A percentile compares a stretch with the other conserved stretches of the same genome.
phyloP scores from a whole-genome alignment of 495 filamentous ascomycete genomes.

The Halenospora varia region DNA sequence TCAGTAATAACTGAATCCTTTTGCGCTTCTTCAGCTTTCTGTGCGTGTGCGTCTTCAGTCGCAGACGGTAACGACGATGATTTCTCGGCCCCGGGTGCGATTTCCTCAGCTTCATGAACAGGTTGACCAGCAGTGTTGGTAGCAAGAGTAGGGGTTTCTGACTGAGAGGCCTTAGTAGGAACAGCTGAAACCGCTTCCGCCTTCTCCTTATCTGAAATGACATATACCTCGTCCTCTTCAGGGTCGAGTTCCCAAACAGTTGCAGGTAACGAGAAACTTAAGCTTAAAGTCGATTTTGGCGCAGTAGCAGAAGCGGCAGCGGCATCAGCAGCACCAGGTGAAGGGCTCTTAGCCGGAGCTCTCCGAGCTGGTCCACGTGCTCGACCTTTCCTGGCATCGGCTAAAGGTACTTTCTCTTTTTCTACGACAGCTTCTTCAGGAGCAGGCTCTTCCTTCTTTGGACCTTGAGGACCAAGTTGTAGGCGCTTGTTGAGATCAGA shows the following conservation, averaged over 20 bases:
- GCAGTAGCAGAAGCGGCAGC: constrained; percentile 21
- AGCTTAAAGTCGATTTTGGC: constrained; percentile 24
- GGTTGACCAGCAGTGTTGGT: constrained; percentile 27
- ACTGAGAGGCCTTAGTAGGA: constrained; percentile 24
- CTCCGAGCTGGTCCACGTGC: constrained; percentile 84
- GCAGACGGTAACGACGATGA: background rate
- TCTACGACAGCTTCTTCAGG: constrained; percentile 52
- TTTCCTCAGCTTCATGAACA: constrained; percentile 24
- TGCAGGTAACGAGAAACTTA: constrained; percentile 32
- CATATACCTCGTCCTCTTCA: constrained; percentile 42
- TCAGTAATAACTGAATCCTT: constrained; percentile 7
- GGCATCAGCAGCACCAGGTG: constrained; percentile 28
- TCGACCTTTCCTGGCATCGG: constrained; percentile 83
- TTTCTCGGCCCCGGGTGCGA: constrained; percentile 4
- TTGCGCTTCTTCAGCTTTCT: constrained; percentile 11
- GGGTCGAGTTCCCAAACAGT: constrained; percentile 48
- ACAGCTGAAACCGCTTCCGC: constrained; percentile 19
- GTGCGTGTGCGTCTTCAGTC: constrained; percentile 11
- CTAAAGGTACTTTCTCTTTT: constrained; percentile 71
- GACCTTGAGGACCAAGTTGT: constrained; percentile 71
- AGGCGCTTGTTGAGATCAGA: constrained; percentile 84
- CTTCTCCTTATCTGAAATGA: constrained; percentile 21
- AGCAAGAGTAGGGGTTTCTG: constrained; percentile 27
- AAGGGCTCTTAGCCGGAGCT: constrained; percentile 40
- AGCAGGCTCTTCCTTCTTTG: constrained; percentile 61